A percentile compares a stretch with the other conserved stretches of the same genome.
phyloP scores from a whole-genome alignment of 75 land plant genomes.

The Picea sitchensis region DNA sequence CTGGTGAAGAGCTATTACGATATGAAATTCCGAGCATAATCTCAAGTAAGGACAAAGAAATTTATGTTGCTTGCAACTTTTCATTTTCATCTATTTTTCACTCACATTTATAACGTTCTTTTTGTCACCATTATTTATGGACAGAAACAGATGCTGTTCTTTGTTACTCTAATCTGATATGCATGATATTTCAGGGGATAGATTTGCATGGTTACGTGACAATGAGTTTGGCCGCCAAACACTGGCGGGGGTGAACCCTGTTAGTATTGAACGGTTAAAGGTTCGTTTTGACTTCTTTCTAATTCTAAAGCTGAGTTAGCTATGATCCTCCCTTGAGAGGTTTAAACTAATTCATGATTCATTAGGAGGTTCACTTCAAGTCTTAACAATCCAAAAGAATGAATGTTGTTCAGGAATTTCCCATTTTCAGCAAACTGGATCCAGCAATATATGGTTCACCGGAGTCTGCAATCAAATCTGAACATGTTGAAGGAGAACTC shows the following conservation, averaged over 20 bases:
- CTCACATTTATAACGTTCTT: neutral
- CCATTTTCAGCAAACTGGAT: slow-evolving; percentile 73
- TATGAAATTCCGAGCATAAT: slow-evolving; percentile 62
- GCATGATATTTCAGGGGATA: slow-evolving; percentile 44
- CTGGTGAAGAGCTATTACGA: slow-evolving; percentile 39
- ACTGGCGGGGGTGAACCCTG: slow-evolving; percentile 85
- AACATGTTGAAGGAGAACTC: slow-evolving; percentile 48
- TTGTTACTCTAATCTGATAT: neutral
- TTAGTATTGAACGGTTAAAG: slow-evolving; percentile 70
- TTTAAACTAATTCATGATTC: neutral
- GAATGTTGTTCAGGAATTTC: slow-evolving; percentile 49
- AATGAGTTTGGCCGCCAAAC: slow-evolving; percentile 78
- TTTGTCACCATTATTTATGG: neutral
- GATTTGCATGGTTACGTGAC: slow-evolving; percentile 86
- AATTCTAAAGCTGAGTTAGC: neutral
- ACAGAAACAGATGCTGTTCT: neutral
- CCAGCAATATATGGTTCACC: slow-evolving; percentile 71
- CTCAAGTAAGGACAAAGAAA: slow-evolving; percentile 32
- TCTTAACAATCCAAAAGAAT: neutral
- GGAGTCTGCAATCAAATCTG: slow-evolving; percentile 72
- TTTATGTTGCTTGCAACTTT: neutral
- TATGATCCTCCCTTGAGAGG: neutral
- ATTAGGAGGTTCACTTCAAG: neutral
- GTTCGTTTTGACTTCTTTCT: slow-evolving; percentile 15
- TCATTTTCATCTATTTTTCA: neutral